Evolutionary conservation across 176 grass and related monocot species (phyloP), one percentile per base, ranked within the genome.

Genomic region (Oryza glaberrima): DNA sequence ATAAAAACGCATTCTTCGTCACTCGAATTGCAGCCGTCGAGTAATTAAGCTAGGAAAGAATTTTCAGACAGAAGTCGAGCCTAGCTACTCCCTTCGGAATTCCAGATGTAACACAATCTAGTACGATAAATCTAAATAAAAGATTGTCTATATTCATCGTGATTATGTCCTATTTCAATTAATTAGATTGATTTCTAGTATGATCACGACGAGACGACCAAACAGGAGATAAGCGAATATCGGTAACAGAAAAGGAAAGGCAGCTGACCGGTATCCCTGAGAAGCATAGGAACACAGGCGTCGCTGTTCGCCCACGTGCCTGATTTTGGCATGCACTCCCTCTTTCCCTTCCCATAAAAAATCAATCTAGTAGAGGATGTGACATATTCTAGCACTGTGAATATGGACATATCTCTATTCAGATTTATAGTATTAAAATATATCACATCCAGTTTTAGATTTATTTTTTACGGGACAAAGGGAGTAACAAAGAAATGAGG

Each of bases 271-370:
- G 68, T 0, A 23, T 44, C 17, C 19, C 10, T 63, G 68, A 22
- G 67, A 45, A 58, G 56, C 16, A 58, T 22, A 83, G 61, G 56
- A 79, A 73, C 75, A 67, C 13, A 10, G 9, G 72, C 58, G 69
- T 84, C 75, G 17, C 34, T 83, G 25, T 79, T 35, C 44, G 46
- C 75, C 68, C 81, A 88, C 60, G 81, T 88, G 86, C 75, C 23
- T 73, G n/a, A 70, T 70, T 70, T 45, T 38, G 30, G 82, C 20
- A 17, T 65, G 32, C 1, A 26, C 26, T 26, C 26, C 26, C 26
- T 26, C 26, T 26, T 26, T 26, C 25, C 1, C 26, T 26, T 26
- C 26, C 26, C 26, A 26, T 26, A 26, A 26, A 26, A 26, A 26
- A 26, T 1, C 26, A 26, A 26, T 26, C 0, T 26, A 26, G 0